Evolutionary conservation across 108 stramenopile genomes (phyloP).

Genomic region (Mediolabrus comicus): DNA sequence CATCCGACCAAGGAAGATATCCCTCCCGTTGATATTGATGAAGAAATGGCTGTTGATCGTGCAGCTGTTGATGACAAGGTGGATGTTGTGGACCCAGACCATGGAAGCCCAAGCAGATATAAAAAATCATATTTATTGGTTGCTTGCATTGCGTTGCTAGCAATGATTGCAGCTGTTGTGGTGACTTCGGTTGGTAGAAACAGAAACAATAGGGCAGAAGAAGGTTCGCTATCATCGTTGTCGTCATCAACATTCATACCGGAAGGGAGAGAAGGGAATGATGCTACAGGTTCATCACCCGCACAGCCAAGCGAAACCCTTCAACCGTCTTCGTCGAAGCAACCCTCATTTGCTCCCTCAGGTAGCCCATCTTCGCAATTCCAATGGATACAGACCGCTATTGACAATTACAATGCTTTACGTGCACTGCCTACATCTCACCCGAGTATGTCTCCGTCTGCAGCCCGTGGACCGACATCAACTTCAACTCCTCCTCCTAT

Average conservation of each 20-base stretch:
- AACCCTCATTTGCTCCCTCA: background rate
- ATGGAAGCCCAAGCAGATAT: background rate
- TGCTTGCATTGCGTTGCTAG: background rate
- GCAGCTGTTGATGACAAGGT: background rate
- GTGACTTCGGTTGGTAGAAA: background rate
- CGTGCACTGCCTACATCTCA: no score
- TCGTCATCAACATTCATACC: background rate
- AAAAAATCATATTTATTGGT: background rate
- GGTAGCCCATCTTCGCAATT: background rate
- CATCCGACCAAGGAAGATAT: background rate
- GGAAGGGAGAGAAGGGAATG: background rate
- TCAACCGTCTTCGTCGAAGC: background rate
- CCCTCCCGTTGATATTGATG: background rate
- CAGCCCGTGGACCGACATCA: background rate
- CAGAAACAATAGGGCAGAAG: no score
- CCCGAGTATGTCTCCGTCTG: background rate
- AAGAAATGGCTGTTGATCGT: background rate
- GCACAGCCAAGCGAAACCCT: background rate
- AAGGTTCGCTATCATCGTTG: background rate
- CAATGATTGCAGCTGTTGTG: background rate
- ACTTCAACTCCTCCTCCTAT: background rate
- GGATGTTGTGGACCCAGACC: background rate
- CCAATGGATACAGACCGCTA: background rate
- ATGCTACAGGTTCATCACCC: background rate
- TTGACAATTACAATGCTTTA: background rate